phyloP scores from a whole-genome alignment of 768 basidiomycete species.

The Termitomyces sp. region DNA sequence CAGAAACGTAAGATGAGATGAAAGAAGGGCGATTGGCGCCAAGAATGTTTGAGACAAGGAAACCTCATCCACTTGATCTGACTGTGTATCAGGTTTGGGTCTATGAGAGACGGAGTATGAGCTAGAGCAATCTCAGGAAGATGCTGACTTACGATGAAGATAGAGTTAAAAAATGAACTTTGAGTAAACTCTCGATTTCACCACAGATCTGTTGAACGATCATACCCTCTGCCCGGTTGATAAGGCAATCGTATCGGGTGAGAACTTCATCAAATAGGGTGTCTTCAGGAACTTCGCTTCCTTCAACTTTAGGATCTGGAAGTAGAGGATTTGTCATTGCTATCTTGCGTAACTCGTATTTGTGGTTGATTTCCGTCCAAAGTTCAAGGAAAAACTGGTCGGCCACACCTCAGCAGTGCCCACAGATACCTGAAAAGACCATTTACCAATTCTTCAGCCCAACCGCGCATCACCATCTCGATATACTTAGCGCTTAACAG shows the following conservation, averaged over 20 bases:
- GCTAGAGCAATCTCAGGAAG: neutral
- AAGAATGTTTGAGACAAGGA: slow-evolving; percentile 68
- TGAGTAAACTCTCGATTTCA: slow-evolving; percentile 76
- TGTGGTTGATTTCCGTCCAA: slow-evolving; percentile 71
- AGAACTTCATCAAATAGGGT: slow-evolving; percentile 80
- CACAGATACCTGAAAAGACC: neutral
- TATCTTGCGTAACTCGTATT: slow-evolving; percentile 50
- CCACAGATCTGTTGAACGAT: slow-evolving; percentile 75
- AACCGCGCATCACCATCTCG: slow-evolving; percentile 59
- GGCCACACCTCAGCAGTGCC: neutral
- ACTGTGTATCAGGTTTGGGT: slow-evolving; percentile 13
- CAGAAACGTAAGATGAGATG: slow-evolving; percentile 72
- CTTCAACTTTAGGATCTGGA: slow-evolving; percentile 34
- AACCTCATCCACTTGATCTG: slow-evolving; percentile 28
- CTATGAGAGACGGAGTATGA: slow-evolving; percentile 2
- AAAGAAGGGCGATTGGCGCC: slow-evolving; percentile 71
- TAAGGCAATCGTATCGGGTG: slow-evolving; percentile 54
- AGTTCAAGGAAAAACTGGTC: slow-evolving; percentile 90
- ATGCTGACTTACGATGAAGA: slow-evolving; percentile 31
- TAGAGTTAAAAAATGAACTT: slow-evolving; percentile 59
- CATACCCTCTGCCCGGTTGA: slow-evolving; percentile 80
- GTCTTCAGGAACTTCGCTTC: slow-evolving; percentile 37
- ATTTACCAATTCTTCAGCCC: slow-evolving; percentile 89
- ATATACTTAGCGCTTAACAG: slow-evolving; percentile 77
- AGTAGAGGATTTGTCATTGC: slow-evolving; percentile 44